phyloP scores from a whole-genome alignment of 2,329 filamentous ascomycete genomes.

The Aspergillus vadensis region DNA sequence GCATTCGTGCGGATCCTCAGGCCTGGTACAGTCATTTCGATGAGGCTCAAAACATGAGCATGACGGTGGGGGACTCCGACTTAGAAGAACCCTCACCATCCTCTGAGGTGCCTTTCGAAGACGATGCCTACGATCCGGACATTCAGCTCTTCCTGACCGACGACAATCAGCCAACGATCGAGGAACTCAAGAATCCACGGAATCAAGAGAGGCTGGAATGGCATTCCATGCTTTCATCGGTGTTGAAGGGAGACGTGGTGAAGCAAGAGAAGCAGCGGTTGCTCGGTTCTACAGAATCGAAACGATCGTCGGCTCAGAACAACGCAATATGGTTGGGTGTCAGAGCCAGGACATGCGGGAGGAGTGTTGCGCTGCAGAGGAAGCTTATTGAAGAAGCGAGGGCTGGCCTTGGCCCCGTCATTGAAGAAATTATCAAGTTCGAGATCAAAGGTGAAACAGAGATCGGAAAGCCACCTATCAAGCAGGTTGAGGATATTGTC shows the following conservation, averaged over 20 bases:
- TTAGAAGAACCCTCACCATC: conserved; percentile 88
- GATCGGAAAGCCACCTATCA: conserved; percentile 79
- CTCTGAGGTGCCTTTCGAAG: conserved; percentile 78
- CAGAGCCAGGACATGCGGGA: conserved; percentile 78
- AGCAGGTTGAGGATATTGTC: conserved; percentile 89
- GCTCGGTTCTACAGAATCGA: conserved; percentile 77
- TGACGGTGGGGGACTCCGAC: conserved; percentile 75
- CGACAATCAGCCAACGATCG: conserved; percentile 81
- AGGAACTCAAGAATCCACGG: conserved; percentile 83
- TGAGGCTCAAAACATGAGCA: conserved; percentile 68
- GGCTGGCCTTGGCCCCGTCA: conserved; percentile 67
- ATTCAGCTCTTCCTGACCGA: conserved; percentile 91
- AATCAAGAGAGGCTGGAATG: conserved; percentile 92
- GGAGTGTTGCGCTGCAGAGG: conserved; percentile 79
- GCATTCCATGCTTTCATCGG: conserved; percentile 96
- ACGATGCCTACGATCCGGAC: conserved; percentile 84
- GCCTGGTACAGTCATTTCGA: conserved; percentile 66
- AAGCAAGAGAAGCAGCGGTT: conserved; percentile 96
- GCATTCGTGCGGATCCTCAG: conserved; percentile 77
- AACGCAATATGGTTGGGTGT: conserved; percentile 85
- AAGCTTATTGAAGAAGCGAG: conserved; percentile 87
- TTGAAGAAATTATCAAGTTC: conserved; percentile 91
- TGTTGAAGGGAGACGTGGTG: conserved; percentile 93
- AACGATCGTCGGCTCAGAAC: conserved; percentile 67
- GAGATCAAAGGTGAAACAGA: conserved; percentile 92